phyloP scores from a whole-genome alignment of 352 stramenopile species.

The Globisporangium cystogenes region DNA sequence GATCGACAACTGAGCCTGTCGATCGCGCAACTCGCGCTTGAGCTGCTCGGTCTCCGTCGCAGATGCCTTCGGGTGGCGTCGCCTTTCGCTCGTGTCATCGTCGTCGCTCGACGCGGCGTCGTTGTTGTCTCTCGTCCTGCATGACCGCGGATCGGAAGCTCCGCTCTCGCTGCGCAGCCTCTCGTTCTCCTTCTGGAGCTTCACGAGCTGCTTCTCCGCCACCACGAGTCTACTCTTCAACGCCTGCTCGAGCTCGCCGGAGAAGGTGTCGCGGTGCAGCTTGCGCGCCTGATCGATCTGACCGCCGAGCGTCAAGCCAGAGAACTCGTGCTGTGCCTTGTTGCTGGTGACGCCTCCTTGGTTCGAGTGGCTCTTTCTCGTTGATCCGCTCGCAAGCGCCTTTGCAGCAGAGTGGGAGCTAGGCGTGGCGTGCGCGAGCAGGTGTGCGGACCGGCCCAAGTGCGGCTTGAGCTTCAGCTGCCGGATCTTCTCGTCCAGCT shows the following conservation, averaged over 20 bases:
- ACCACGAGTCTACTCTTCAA: conserved; percentile 67
- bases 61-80: background rate
- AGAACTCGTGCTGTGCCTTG: conserved; percentile 16
- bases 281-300: conserved; percentile 44
- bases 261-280: conserved; percentile 42
- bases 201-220: conserved; percentile 65
- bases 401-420: conserved; percentile 9
- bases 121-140: conserved; percentile 25
- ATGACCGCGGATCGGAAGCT: conserved; percentile 1
- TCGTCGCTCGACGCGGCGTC: conserved; percentile 23
- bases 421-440: background rate
- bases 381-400: background rate
- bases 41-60: conserved; percentile 47
- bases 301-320: conserved; percentile 23
- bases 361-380: background rate
- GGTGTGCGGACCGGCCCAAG: background rate
- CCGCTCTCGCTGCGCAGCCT: conserved; percentile 23
- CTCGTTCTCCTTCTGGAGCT: conserved; percentile 68
- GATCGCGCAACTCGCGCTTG: conserved; percentile 72
- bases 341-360: conserved; percentile 1
- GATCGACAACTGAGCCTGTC: conserved; percentile 77
- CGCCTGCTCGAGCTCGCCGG: conserved; percentile 55
- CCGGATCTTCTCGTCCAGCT: conserved; percentile 50
- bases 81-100: conserved; percentile 8
- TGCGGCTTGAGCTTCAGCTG: conserved; percentile 20